Percentiles rank a stretch among this genome's conserved stretches.
Conservation (phyloP, 1,139 yeast genomes). For the Candida dubliniensis region DNA sequence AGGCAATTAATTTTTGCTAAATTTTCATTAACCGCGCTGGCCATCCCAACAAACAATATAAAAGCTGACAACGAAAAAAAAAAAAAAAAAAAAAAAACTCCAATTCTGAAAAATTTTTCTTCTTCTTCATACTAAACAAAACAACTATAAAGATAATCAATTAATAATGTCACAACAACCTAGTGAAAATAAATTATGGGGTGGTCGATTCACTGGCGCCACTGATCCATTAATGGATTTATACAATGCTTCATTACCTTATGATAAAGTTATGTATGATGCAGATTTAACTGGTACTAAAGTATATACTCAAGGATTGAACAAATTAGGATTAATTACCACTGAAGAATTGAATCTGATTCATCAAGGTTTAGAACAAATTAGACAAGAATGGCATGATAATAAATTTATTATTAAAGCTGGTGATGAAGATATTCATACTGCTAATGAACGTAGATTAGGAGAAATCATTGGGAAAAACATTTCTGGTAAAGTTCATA, state of each 20-base stretch:
- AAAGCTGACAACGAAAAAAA: background rate
- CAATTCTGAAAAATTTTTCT: background rate
- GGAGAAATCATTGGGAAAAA: conserved; percentile 93
- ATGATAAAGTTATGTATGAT: conserved; percentile 89
- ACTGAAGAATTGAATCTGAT: conserved; percentile 72
- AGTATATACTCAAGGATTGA: conserved; percentile 85
- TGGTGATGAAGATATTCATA: conserved; percentile 97
- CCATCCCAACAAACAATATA: background rate
- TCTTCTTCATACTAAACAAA: background rate
- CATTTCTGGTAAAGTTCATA: conserved; percentile 96
- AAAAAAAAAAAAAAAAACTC: background rate
- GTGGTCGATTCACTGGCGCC: conserved; percentile 97
- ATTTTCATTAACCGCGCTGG: background rate
- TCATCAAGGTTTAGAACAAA: conserved; percentile 73
- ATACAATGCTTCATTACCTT: conserved; percentile 94
- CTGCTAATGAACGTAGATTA: conserved; percentile 95
- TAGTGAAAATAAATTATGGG: conserved; percentile 80
- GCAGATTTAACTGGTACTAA: conserved; percentile 94
- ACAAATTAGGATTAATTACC: conserved; percentile 73
- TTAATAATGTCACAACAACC: conserved; percentile 33
- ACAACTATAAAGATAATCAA: conserved; percentile 1
- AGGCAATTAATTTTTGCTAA: background rate
- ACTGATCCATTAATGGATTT: conserved; percentile 97
- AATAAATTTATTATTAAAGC: conserved; percentile 76
- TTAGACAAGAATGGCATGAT: conserved; percentile 79